Conservation (phyloP, 306 rosid species). For the Luffa acutangula region DNA sequence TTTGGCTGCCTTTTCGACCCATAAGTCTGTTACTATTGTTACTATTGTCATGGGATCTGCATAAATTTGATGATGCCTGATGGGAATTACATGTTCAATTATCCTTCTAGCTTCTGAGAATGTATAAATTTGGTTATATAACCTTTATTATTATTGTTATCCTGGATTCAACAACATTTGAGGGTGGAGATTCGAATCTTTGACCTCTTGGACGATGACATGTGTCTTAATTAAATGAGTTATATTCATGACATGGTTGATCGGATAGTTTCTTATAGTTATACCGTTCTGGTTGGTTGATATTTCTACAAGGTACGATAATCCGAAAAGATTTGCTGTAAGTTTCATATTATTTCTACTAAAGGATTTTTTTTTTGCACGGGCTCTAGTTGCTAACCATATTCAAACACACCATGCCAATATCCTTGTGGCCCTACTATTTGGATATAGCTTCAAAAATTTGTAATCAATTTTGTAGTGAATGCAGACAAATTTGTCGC, state of each 20-base stretch:
- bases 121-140: background rate
- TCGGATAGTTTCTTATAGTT: background rate
- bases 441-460: background rate
- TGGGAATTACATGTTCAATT: background rate
- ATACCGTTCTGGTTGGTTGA: background rate
- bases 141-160: background rate
- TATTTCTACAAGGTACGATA: background rate
- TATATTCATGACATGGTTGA: background rate
- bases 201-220: too few relatives aligned
- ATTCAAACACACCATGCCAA: background rate
- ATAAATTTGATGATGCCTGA: background rate
- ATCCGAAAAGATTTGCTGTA: background rate
- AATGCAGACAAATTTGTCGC: background rate
- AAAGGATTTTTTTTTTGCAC: background rate
- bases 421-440: background rate
- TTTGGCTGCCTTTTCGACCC: background rate
- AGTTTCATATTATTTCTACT: background rate
- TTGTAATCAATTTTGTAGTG: constrained; percentile 4
- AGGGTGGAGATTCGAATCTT: too few relatives aligned
- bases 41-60: background rate
- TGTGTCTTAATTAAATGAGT: too few relatives aligned
- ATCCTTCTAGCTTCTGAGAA: background rate
- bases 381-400: background rate
- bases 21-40: too few relatives aligned
- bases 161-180: too few relatives aligned